These are phyloP conservation scores for Zhuliangozyma parablackwelliae DNA, from an alignment of 1,139 yeast species.

Conservation along the genomic window DNA sequence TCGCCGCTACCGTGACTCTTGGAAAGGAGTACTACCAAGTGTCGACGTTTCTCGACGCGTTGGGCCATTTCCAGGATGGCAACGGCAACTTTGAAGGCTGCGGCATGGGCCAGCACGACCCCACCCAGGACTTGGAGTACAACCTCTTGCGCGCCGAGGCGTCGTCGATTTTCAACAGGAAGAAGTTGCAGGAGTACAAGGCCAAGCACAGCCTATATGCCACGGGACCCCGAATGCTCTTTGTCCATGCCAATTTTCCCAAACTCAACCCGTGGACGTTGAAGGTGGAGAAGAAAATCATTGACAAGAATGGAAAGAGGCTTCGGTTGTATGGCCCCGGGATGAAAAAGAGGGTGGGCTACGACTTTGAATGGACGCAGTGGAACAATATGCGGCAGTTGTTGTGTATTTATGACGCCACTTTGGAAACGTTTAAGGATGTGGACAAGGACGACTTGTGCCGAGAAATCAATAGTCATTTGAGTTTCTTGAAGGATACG, in stretches of 20 bases:
- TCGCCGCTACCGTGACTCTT: slow-evolving; percentile 72
- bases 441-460: slow-evolving; percentile 44
- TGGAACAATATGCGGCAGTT: slow-evolving; percentile 59
- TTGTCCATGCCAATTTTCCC: slow-evolving; percentile 65
- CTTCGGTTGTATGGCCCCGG: slow-evolving; percentile 53
- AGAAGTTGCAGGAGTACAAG: slow-evolving; percentile 7
- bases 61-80: slow-evolving; percentile 42
- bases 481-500: slow-evolving; percentile 35
- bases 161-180: slow-evolving; percentile 6
- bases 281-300: slow-evolving; percentile 35
- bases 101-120: slow-evolving; percentile 74
- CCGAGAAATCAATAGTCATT: slow-evolving; percentile 43
- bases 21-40: slow-evolving; percentile 64
- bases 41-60: slow-evolving; percentile 49
- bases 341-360: slow-evolving; percentile 45
- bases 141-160: slow-evolving; percentile 3
- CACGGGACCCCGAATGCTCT: slow-evolving; percentile 41
- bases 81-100: slow-evolving; percentile 50
- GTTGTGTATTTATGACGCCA: slow-evolving; percentile 50
- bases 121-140: slow-evolving; percentile 49
- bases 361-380: slow-evolving; percentile 57
- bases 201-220: slow-evolving; percentile 15
- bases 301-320: slow-evolving; percentile 39
- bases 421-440: slow-evolving; percentile 42
- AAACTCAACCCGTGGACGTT: slow-evolving; percentile 58